Evolutionary conservation across 2,329 filamentous ascomycete genomes (phyloP).

Genomic region (Pestalotiopsis sp.): DNA sequence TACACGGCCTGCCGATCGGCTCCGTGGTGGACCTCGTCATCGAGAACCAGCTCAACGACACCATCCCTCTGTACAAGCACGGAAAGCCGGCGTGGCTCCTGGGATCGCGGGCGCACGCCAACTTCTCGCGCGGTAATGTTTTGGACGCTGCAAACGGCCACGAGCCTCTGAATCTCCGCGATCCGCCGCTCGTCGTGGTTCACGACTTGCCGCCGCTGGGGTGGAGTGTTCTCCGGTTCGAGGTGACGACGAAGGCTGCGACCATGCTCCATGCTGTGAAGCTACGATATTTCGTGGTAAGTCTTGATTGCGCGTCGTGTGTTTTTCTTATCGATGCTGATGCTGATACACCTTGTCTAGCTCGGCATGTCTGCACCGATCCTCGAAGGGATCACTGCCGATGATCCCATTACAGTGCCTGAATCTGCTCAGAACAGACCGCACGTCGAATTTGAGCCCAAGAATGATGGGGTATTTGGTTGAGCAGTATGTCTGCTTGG

Average conservation of each 20-base stretch:
- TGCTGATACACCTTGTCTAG: background rate
- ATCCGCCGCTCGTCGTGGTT: constrained; percentile 15
- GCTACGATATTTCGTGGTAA: constrained; percentile 19
- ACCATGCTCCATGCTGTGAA: constrained; percentile 20
- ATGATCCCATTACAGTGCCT: constrained; percentile 12
- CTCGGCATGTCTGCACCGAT: constrained; percentile 15
- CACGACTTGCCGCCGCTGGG: constrained; percentile 20
- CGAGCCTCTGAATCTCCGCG: constrained; percentile 19
- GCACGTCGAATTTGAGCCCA: constrained; percentile 19
- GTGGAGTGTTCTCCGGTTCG: constrained; percentile 19
- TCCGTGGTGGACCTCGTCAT: constrained; percentile 12
- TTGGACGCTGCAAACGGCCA: constrained; percentile 2
- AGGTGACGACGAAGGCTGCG: constrained; percentile 13
- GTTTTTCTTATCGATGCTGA: background rate
- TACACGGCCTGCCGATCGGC: constrained; percentile 12
- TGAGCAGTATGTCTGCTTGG: background rate
- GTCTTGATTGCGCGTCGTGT: background rate
- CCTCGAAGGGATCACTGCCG: constrained; percentile 13
- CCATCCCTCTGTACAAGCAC: constrained; percentile 26
- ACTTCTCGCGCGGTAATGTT: constrained; percentile 15
- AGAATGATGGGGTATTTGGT: constrained; percentile 20
- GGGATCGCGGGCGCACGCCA: constrained; percentile 10
- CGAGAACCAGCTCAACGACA: constrained; percentile 15
- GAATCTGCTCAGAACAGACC: constrained; percentile 14
- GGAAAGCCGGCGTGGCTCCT: constrained; percentile 22